Conservation (phyloP, 192 early-diverging fungal genomes). For the Pilaira anomala region DNA sequence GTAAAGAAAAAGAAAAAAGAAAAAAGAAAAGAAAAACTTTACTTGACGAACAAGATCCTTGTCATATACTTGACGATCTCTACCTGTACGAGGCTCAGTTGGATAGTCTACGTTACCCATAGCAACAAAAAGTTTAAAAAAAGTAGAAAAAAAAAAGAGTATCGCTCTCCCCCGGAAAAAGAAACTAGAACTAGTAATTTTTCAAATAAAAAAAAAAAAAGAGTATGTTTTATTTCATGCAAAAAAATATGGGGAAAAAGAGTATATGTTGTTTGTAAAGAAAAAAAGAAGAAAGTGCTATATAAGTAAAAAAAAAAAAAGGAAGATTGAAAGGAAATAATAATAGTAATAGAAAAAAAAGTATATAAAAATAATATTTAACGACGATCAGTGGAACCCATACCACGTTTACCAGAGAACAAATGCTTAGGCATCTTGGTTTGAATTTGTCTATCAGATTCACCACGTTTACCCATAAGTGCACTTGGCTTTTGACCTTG, state of each 20-base stretch:
- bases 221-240: background rate
- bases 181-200: background rate
- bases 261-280: background rate
- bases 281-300: too few relatives aligned
- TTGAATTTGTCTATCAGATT: constrained; percentile 90
- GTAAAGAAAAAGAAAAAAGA: too few relatives aligned
- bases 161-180: background rate
- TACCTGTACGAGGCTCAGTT: constrained; percentile 25
- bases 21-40: background rate
- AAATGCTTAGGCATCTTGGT: constrained; percentile 98
- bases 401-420: constrained; percentile 87
- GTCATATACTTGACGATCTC: constrained; percentile 27
- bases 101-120: background rate
- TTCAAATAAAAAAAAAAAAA: background rate
- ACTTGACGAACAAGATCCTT: constrained; percentile 16
- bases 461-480: constrained; percentile 78
- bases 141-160: background rate
- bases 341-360: background rate
- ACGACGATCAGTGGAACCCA: constrained; percentile 78
- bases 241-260: background rate
- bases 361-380: constrained; percentile 40
- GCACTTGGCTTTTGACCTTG: constrained; percentile 72
- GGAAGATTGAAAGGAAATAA: too few relatives aligned
- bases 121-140: background rate
- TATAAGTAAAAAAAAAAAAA: too few relatives aligned